Conservation (phyloP, 2,329 filamentous ascomycete species). For the Cordyceps javanica region DNA sequence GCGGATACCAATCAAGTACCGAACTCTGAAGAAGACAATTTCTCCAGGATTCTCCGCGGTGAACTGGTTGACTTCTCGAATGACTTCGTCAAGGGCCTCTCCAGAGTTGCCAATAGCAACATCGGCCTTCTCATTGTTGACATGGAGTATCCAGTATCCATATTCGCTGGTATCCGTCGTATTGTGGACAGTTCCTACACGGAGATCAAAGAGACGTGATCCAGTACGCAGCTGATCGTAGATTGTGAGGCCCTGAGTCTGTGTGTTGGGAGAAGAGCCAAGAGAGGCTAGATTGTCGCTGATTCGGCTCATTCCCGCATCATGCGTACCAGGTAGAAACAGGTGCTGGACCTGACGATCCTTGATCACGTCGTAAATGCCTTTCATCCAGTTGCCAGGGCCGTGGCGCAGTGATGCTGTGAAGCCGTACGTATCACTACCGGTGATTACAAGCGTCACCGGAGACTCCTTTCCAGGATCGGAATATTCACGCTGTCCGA, state of each 20-base stretch:
- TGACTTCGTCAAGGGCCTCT: conserved; percentile 35
- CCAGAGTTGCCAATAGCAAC: conserved; percentile 40
- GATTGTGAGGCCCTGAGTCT: conserved; percentile 39
- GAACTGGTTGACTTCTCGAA: conserved; percentile 39
- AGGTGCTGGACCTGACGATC: conserved; percentile 37
- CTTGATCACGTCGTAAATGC: conserved; percentile 26
- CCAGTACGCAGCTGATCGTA: conserved; percentile 39
- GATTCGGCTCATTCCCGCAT: conserved; percentile 42
- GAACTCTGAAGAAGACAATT: conserved; percentile 40
- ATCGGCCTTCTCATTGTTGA: conserved; percentile 28
- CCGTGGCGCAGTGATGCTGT: conserved; percentile 24
- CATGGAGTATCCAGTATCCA: conserved; percentile 37
- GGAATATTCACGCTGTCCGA: conserved; percentile 28
- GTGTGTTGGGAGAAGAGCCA: conserved; percentile 34
- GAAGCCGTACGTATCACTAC: conserved; percentile 27
- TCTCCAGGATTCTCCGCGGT: conserved; percentile 36
- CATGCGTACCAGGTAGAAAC: conserved; percentile 42
- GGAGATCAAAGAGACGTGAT: conserved; percentile 42
- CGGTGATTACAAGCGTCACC: conserved; percentile 30
- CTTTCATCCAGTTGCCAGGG: conserved; percentile 27
- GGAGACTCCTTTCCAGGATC: conserved; percentile 24
- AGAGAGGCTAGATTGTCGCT: conserved; percentile 27
- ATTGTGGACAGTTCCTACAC: conserved; percentile 29
- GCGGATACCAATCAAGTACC: conserved; percentile 35
- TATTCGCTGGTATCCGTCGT: conserved; percentile 14